Evolutionary conservation across 805 yeast genomes (phyloP), one percentile per base, ranked within the genome.

Genomic region (Teunomyces panamensis): DNA sequence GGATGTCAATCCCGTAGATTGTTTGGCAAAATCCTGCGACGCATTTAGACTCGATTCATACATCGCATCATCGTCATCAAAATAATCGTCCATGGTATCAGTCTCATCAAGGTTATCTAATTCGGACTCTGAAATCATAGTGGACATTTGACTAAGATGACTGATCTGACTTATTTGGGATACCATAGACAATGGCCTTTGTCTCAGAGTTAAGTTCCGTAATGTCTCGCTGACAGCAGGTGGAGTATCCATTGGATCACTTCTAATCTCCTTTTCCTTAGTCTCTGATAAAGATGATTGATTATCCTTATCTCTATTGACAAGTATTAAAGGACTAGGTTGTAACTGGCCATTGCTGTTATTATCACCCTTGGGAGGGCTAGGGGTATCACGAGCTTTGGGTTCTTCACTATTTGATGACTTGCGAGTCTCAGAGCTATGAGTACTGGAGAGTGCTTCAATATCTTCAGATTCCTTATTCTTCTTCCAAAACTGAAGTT

Each of bases 41-140:
- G 57, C 65, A 46, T 68, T 71, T 35, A 71, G 52, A 11, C 73
- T 67, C 5, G 72, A 64, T 46, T 72, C 76, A 51, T 71, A 71
- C 27, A 60, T 57, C 3, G 59, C 69, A 30, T 68, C 72, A 39
- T 68, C 72, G 33, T 67, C 72, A 41, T 54, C 54, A 42, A 60
- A 64, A 48, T 61, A 65, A 9, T 68, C 73, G 2, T 58, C 74
- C 63, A 63, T 60, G 9, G 64, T 60, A 46, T 70, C 76, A 2
- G 75, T 65, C 39, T 67, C 76, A 36, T 67, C 74, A 48, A 69
- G 51, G 42, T 64, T 60, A 30, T 72, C 76, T 35, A 69, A 53
- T 45, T 73, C 78, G 3, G 71, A 67, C 46, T 69, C 78, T 3
- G 76, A 70, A 56, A 71, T 50, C 69, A 69, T 68, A 13, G 73